Evolutionary conservation across 306 rosid species (phyloP).

Genomic region (Bauhinia variegata): DNA sequence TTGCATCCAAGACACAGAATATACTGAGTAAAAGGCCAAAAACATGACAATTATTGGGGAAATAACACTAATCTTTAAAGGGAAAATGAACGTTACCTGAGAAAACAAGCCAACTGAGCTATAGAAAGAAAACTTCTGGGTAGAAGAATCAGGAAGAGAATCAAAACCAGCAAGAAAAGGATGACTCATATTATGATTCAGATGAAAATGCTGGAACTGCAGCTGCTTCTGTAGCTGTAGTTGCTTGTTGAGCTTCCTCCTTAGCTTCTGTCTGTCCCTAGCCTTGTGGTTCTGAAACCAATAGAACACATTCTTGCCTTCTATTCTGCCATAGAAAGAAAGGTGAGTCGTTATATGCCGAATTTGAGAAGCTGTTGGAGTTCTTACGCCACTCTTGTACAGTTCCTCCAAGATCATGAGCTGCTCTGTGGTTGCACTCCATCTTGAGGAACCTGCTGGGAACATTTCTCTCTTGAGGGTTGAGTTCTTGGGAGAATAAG

Average conservation of each 20-base stretch:
- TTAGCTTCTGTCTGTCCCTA: slow-evolving; percentile 82
- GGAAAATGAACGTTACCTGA: slow-evolving; percentile 49
- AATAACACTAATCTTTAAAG: background rate
- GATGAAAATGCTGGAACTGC: slow-evolving; percentile 35
- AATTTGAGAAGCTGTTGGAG: slow-evolving; percentile 86
- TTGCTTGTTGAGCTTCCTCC: slow-evolving; percentile 79
- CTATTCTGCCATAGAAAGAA: slow-evolving; percentile 84
- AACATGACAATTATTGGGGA: background rate
- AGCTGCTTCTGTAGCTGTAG: slow-evolving; percentile 65
- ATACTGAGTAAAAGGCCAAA: no score
- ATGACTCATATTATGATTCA: slow-evolving; percentile 41
- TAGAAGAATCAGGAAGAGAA: slow-evolving; percentile 33
- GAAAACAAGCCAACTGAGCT: slow-evolving; percentile 44
- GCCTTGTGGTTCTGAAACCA: slow-evolving; percentile 99
- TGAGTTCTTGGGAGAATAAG: slow-evolving; percentile 27
- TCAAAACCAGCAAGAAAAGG: slow-evolving; percentile 46
- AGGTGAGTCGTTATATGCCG: slow-evolving; percentile 86
- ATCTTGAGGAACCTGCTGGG: slow-evolving; percentile 71
- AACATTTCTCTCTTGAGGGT: slow-evolving; percentile 46
- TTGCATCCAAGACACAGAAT: slow-evolving; percentile 15
- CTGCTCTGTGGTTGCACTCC: slow-evolving; percentile 95
- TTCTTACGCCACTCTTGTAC: slow-evolving; percentile 75
- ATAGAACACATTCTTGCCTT: slow-evolving; percentile 91
- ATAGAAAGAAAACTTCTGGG: slow-evolving; percentile 46
- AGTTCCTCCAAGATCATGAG: slow-evolving; percentile 89